phyloP scores from a whole-genome alignment of 2,329 filamentous ascomycete species.

The Delphinella strobiligena region DNA sequence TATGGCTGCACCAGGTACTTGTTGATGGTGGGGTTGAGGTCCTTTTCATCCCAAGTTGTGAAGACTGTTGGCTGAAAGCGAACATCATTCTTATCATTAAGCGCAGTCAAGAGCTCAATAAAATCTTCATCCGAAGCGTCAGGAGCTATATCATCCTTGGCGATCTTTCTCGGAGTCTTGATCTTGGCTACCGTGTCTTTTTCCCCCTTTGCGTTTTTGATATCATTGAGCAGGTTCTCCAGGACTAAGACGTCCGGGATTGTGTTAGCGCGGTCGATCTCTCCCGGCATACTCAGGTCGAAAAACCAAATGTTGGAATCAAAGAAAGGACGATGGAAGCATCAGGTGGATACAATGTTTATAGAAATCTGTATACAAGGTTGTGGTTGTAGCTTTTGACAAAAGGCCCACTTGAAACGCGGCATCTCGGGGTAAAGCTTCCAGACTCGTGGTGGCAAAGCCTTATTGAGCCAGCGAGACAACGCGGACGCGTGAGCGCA shows the following conservation, averaged over 20 bases:
- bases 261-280: slow-evolving; percentile 23
- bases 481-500: not conserved
- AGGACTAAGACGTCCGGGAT: slow-evolving; percentile 27
- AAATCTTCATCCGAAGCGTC: slow-evolving; percentile 22
- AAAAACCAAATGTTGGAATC: not conserved
- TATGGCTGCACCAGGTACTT: slow-evolving; percentile 48
- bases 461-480: not conserved
- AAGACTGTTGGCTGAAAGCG: slow-evolving; percentile 46
- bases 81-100: slow-evolving; percentile 37
- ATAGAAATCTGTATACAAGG: not conserved
- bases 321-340: not conserved
- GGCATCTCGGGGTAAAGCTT: not conserved
- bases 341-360: not conserved
- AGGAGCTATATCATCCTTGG: slow-evolving; percentile 2
- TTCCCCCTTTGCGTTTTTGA: not conserved
- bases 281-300: not conserved
- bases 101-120: slow-evolving; percentile 32
- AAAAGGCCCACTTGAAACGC: not conserved
- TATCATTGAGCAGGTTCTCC: slow-evolving; percentile 19
- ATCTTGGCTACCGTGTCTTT: no score
- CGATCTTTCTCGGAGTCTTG: no score
- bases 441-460: not conserved
- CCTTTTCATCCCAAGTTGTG: slow-evolving; percentile 37
- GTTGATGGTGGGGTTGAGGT: slow-evolving; percentile 32
- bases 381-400: not conserved